A percentile compares a stretch with the other conserved stretches of the same genome.
These are phyloP conservation scores for Pseudotsuga menziesii DNA, from an alignment of 75 land plant genomes.

Conservation along the genomic window DNA sequence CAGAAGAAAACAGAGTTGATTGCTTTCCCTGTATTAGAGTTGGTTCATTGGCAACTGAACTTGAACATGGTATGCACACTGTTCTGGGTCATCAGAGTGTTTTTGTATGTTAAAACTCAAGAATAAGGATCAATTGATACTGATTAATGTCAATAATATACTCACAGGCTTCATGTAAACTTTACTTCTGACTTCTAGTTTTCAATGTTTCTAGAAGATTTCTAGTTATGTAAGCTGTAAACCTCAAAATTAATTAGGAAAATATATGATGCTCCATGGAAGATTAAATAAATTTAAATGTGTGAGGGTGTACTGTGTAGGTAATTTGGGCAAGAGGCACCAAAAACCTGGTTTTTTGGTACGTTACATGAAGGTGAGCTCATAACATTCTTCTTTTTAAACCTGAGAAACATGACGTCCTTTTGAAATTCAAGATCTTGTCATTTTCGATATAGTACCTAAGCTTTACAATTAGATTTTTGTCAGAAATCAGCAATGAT, in stretches of 20 bases:
- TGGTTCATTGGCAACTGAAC: slow-evolving; percentile 14
- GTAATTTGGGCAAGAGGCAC: slow-evolving; percentile 13
- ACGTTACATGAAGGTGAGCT: slow-evolving; percentile 60
- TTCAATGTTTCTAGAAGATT: background rate
- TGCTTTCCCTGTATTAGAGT: slow-evolving; percentile 85
- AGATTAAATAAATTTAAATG: background rate
- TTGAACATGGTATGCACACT: slow-evolving; percentile 37
- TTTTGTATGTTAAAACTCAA: background rate
- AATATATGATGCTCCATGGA: background rate
- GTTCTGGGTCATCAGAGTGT: background rate
- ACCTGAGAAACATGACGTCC: too few species aligned
- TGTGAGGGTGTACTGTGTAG: slow-evolving; percentile 3
- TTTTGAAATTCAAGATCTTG: background rate
- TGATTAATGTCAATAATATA: background rate
- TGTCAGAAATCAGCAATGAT: background rate
- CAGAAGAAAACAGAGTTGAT: slow-evolving; percentile 70
- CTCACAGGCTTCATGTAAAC: background rate
- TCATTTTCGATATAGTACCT: background rate
- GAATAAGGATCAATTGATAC: background rate
- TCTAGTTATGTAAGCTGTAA: background rate
- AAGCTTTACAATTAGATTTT: background rate
- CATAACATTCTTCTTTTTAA: background rate
- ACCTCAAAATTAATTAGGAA: background rate
- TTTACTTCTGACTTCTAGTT: background rate
- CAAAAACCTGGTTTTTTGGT: slow-evolving; percentile 50